Percentiles rank a stretch among this genome's conserved stretches.
These are phyloP conservation scores for Pythium phragmiticola DNA, from an alignment of 352 stramenopile species.

Conservation along the genomic window DNA sequence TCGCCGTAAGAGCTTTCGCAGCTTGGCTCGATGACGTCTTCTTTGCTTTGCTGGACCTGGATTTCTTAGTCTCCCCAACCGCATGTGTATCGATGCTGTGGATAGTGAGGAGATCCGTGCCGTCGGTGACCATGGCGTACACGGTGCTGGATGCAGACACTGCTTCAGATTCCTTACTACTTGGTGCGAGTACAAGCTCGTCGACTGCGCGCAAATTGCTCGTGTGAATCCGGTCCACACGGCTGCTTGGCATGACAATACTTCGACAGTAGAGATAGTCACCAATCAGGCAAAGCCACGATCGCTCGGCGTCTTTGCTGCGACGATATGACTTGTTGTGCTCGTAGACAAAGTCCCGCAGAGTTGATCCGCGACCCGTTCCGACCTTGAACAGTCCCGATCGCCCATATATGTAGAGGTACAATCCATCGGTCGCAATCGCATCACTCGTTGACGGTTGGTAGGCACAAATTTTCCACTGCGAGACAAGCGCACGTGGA, in stretches of 20 bases:
- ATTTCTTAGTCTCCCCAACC: conserved; percentile 19
- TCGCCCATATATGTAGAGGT: conserved; percentile 68
- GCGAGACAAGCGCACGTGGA: conserved; percentile 48
- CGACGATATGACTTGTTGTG: conserved; percentile 61
- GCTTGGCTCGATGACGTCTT: conserved; percentile 5
- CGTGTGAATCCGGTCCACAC: conserved; percentile 59
- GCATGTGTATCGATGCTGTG: conserved; percentile 67
- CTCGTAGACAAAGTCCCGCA: conserved; percentile 71
- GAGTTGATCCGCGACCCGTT: conserved; percentile 57
- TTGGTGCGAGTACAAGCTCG: conserved; percentile 56
- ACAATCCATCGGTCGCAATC: conserved; percentile 66
- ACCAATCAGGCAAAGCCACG: conserved; percentile 75
- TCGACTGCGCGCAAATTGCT: conserved; percentile 43
- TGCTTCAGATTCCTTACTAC: conserved; percentile 32
- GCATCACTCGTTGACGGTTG: conserved; percentile 66
- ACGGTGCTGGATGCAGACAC: conserved; percentile 55
- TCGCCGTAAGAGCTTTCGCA: conserved; percentile 11
- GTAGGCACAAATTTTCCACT: conserved; percentile 69
- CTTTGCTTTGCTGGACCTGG: conserved; percentile 10
- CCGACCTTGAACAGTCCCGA: conserved; percentile 68
- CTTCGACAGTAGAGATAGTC: conserved; percentile 69
- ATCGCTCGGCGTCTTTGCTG: conserved; percentile 60
- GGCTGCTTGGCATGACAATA: conserved; percentile 61
- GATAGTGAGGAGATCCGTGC: conserved; percentile 57
- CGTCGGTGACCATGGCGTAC: conserved; percentile 73